Percentiles rank a stretch among this genome's conserved stretches.
Evolutionary conservation across 2,329 filamentous ascomycete genomes (phyloP).

Genomic region (Anisogramma anomala): DNA sequence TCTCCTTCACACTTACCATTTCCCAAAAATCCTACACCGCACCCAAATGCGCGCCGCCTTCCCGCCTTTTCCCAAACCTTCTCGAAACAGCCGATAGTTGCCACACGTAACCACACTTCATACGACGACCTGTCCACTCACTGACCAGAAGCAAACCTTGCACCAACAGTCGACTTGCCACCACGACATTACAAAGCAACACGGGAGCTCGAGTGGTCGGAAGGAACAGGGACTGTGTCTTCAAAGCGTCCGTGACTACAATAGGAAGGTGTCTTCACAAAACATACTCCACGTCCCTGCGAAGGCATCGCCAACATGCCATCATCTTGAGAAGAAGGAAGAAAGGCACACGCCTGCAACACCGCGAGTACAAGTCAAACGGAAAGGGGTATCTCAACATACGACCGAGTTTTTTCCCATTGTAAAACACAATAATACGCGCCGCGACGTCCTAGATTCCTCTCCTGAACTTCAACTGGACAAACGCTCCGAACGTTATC

Average conservation of each 20-base stretch:
- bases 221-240: no score
- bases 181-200: no score
- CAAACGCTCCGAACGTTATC: background rate
- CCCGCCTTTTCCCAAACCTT: background rate
- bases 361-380: background rate
- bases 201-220: no score
- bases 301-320: conserved; percentile 3
- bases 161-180: no score
- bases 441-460: background rate
- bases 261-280: no score
- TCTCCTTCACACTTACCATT: background rate
- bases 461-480: no score
- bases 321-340: conserved; percentile 5
- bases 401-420: conserved; percentile 3
- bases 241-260: background rate
- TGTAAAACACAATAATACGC: background rate
- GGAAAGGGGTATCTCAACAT: conserved; percentile 2
- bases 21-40: background rate
- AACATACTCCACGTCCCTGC: background rate
- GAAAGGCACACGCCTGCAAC: conserved; percentile 7
- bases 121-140: no score
- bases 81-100: no score
- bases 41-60: no score
- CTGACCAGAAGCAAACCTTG: no score
- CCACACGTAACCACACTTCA: no score